Evolutionary conservation across 2,329 filamentous ascomycete species (phyloP).

Genomic region (Penicillium fuscoglaucum): DNA sequence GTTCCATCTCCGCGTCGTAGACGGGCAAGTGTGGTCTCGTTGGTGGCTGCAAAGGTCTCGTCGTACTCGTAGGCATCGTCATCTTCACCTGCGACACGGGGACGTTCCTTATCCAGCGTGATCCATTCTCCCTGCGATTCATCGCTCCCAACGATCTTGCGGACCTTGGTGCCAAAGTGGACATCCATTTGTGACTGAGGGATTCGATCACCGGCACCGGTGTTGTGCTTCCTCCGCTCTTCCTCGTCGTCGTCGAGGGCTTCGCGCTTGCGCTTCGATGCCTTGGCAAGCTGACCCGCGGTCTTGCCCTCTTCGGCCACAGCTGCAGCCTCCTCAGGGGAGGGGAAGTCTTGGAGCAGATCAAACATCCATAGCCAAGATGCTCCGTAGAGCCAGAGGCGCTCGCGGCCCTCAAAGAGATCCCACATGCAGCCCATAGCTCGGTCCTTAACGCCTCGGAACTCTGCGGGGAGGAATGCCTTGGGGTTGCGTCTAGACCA

Average conservation of each 20-base stretch:
- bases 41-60: conserved; percentile 31
- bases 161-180: conserved; percentile 49
- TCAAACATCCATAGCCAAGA: conserved; percentile 93
- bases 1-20: conserved; percentile 30
- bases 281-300: conserved; percentile 24
- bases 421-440: conserved; percentile 88
- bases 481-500: conserved; percentile 85
- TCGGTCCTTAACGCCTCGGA: conserved; percentile 72
- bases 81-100: conserved; percentile 29
- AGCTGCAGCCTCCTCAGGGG: conserved; percentile 33
- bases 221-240: conserved; percentile 49
- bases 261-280: conserved; percentile 47
- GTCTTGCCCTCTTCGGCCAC: conserved; percentile 28
- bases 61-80: conserved; percentile 38
- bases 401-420: conserved; percentile 54
- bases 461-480: conserved; percentile 70
- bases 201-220: conserved; percentile 58
- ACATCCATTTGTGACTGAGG: conserved; percentile 46
- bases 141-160: conserved; percentile 48
- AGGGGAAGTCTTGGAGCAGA: conserved; percentile 66
- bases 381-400: conserved; percentile 84
- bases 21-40: conserved; percentile 35
- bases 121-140: conserved; percentile 38
- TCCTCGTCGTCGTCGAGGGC: conserved; percentile 40
- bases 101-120: conserved; percentile 33